Evolutionary conservation across 768 basidiomycete genomes (phyloP), one percentile per base, ranked within the genome.

Genomic region (Boletus reticuloceps): DNA sequence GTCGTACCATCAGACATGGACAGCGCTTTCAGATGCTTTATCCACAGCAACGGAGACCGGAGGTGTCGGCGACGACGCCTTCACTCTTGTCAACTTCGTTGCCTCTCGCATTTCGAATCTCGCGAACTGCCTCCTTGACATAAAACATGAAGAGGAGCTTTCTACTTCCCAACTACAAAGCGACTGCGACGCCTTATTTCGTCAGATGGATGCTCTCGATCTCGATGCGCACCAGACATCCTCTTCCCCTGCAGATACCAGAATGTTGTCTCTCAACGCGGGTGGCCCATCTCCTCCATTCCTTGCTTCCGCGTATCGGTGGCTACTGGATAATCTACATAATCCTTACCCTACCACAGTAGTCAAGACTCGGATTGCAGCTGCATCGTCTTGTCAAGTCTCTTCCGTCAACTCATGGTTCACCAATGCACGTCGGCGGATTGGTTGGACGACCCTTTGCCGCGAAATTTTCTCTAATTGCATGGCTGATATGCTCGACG

Each of bases 391-490:
- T 59, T 11, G 20, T 54, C 3, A 71, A 61, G 12, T 56, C 0
- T 56, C 63, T 41, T 71, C 73, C 1, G 49, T 84, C 41, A 75
- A 76, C 38, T 58, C 63, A 0, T 83, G 83, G 83, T 84, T 83
- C 32, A 58, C 73, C 19, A 75, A 77, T 9, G 70, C 67, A 2
- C 75, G 82, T 1, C 77, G 75, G 20, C 75, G 81, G 0, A 82
- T 83, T 0, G 82, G 82, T 0, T 84, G 82, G 83, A 82, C 76
- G 11, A 14, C 51, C 0, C 48, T 82, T 0, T 74, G 78, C 5
- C 70, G 69, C 1, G 59, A 65, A 3, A 29, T 25, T 34, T 70
- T 75, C 19, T 51, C 60, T 9, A 65, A 59, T 10, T 63, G 67
- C 13, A 57, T 66, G 11, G 56, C 60, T 1, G 70, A 71, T 14